Percentiles rank a stretch among this genome's conserved stretches.
phyloP scores from a whole-genome alignment of 345 rosid genomes.

The Melaleuca quinquenervia region DNA sequence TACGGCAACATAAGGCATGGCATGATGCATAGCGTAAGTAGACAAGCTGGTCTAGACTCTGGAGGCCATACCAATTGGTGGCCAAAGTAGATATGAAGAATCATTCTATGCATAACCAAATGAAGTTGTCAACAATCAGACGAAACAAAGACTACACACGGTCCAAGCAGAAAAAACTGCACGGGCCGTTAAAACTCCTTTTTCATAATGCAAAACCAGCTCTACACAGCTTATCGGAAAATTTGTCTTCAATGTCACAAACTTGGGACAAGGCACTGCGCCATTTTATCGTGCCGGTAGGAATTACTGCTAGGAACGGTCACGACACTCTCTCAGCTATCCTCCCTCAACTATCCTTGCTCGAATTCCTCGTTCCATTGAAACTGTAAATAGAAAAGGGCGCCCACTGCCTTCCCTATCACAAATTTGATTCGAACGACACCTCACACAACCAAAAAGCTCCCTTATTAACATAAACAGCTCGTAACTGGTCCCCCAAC shows the following conservation, averaged over 20 bases:
- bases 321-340: neutral
- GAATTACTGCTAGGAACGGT: neutral
- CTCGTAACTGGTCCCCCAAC: neutral
- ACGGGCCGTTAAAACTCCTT: neutral
- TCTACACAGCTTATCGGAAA: neutral
- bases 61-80: neutral
- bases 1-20: neutral
- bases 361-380: neutral
- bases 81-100: neutral
- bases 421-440: neutral
- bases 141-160: too few species aligned
- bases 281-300: neutral
- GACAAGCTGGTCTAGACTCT: neutral
- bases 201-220: neutral
- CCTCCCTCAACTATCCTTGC: neutral
- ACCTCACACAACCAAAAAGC: neutral
- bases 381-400: neutral
- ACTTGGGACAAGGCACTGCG: neutral
- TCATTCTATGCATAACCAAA: neutral
- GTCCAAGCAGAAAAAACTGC: neutral
- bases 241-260: neutral
- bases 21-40: neutral
- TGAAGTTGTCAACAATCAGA: too few species aligned
- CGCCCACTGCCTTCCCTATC: neutral
- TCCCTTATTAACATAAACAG: neutral